Conservation (phyloP, 305 asterid species). For the Fraxinus paxiana region DNA sequence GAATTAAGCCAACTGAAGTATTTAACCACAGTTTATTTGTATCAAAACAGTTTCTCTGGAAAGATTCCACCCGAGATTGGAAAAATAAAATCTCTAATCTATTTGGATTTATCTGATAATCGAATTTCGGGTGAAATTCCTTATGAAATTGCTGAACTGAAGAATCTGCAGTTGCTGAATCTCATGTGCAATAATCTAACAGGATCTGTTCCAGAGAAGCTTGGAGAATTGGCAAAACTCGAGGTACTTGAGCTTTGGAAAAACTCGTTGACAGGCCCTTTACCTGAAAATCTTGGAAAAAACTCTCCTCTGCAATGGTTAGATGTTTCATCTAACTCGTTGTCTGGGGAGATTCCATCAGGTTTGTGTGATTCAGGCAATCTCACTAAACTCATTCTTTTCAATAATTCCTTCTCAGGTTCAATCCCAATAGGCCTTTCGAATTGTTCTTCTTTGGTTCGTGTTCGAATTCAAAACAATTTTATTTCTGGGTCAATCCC, state of each 20-base stretch:
- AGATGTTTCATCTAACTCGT: slow-evolving; percentile 61
- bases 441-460: slow-evolving; percentile 57
- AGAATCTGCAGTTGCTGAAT: slow-evolving; percentile 63
- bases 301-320: slow-evolving; percentile 56
- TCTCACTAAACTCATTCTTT: slow-evolving; percentile 71
- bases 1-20: slow-evolving; percentile 53
- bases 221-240: slow-evolving; percentile 51
- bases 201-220: slow-evolving; percentile 46
- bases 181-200: slow-evolving; percentile 61
- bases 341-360: slow-evolving; percentile 64
- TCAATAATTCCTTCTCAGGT: slow-evolving; percentile 70
- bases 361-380: slow-evolving; percentile 51
- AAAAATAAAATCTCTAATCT: slow-evolving; percentile 40
- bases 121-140: slow-evolving; percentile 55
- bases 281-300: slow-evolving; percentile 56
- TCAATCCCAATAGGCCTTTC: slow-evolving; percentile 52
- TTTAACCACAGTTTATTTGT: slow-evolving; percentile 50
- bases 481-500: slow-evolving; percentile 62
- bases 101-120: slow-evolving; percentile 64
- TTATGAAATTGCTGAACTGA: slow-evolving; percentile 39
- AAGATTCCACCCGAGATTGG: slow-evolving; percentile 61
- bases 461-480: slow-evolving; percentile 66
- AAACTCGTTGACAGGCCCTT: slow-evolving; percentile 46
- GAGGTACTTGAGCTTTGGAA: slow-evolving; percentile 65
- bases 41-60: slow-evolving; percentile 54